phyloP scores from a whole-genome alignment of 1,139 yeast species.

The Candida sanyaensis region DNA sequence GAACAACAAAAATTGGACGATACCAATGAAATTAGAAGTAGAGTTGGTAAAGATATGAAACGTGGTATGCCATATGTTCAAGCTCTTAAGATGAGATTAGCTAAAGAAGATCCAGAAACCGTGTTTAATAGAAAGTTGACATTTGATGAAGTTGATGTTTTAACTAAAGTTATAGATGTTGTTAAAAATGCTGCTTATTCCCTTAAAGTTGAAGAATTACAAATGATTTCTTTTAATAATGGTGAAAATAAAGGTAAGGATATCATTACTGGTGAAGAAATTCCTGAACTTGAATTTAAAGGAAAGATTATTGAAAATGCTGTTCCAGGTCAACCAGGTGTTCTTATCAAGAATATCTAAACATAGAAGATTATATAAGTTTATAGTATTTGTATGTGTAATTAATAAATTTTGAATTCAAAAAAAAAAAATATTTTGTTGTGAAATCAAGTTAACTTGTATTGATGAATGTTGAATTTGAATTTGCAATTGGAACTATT shows the following conservation, averaged over 20 bases:
- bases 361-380: slow-evolving; percentile 11
- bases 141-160: slow-evolving; percentile 73
- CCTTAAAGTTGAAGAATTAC: slow-evolving; percentile 57
- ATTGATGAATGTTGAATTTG: too few relatives aligned
- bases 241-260: slow-evolving; percentile 66
- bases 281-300: slow-evolving; percentile 56
- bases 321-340: slow-evolving; percentile 93
- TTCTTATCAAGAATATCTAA: slow-evolving; percentile 63
- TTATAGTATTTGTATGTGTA: slow-evolving; percentile 19
- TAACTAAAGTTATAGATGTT: slow-evolving; percentile 56
- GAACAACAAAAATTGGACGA: slow-evolving; percentile 63
- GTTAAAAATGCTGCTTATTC: slow-evolving; percentile 69
- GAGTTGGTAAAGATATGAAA: slow-evolving; percentile 80
- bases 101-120: slow-evolving; percentile 63
- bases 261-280: slow-evolving; percentile 64
- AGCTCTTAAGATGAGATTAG: slow-evolving; percentile 75
- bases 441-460: too few relatives aligned
- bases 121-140: slow-evolving; percentile 88
- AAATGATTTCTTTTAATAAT: slow-evolving; percentile 56
- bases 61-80: slow-evolving; percentile 98
- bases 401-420: not conserved
- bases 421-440: not conserved
- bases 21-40: slow-evolving; percentile 58
- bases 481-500: too few relatives aligned
- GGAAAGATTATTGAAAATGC: slow-evolving; percentile 81